These are phyloP conservation scores for Coffea humblotiana DNA, from an alignment of 305 asterid genomes.

Conservation along the genomic window DNA sequence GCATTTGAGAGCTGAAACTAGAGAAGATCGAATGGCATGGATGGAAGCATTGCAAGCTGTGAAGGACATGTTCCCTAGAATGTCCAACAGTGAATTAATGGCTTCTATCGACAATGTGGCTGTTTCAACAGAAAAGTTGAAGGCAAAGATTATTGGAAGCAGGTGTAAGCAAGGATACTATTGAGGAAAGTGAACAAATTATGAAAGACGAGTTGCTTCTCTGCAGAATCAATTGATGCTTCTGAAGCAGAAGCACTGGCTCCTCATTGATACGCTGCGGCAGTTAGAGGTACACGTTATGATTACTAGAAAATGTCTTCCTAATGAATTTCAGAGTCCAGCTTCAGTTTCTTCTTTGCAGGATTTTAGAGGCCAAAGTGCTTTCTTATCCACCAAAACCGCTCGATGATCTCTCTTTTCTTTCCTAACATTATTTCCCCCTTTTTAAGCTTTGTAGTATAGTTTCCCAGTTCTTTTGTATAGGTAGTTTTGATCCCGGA, in stretches of 20 bases:
- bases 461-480: slow-evolving; percentile 17
- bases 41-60: slow-evolving; percentile 91
- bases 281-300: slow-evolving; percentile 88
- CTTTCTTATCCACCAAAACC: slow-evolving; percentile 13
- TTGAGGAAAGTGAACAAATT: slow-evolving; percentile 85
- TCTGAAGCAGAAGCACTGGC: slow-evolving; percentile 87
- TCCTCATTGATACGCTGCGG: slow-evolving; percentile 82
- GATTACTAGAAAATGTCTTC: slow-evolving; percentile 41
- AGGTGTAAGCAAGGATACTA: slow-evolving; percentile 62
- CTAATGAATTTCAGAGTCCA: slow-evolving; percentile 37
- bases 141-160: slow-evolving; percentile 80
- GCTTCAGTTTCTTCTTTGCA: slow-evolving; percentile 37
- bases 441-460: neutral
- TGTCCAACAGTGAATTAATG: slow-evolving; percentile 94
- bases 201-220: slow-evolving; percentile 72
- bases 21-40: slow-evolving; percentile 87
- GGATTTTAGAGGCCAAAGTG: slow-evolving; percentile 33
- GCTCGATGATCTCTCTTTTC: slow-evolving; percentile 5
- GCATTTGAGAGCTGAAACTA: slow-evolving; percentile 87
- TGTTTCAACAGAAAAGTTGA: slow-evolving; percentile 76
- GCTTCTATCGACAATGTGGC: slow-evolving; percentile 71
- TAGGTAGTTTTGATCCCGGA: slow-evolving; percentile 18
- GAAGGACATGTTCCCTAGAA: slow-evolving; percentile 94
- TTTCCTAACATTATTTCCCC: neutral
- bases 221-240: slow-evolving; percentile 74